Percentiles rank a stretch among this genome's conserved stretches.
phyloP scores from a whole-genome alignment of 2,329 filamentous ascomycete genomes.

The Colletotrichum cordylinicola region DNA sequence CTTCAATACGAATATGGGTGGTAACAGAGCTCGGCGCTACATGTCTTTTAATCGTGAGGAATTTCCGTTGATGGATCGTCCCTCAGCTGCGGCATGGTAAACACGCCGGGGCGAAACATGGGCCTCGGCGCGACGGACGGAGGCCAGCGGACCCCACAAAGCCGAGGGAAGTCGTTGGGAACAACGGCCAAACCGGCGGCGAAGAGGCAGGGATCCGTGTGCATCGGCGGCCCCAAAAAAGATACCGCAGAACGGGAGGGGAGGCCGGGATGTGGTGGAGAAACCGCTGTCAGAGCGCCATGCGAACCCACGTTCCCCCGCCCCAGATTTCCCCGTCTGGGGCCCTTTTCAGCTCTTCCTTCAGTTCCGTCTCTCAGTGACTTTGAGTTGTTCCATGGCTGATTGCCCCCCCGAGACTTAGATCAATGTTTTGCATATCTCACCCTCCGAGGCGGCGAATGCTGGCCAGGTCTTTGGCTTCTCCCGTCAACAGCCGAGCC shows the following conservation, averaged over 20 bases:
- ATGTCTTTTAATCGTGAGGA: neutral
- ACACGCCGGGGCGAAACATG: neutral
- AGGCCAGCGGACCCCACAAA: neutral
- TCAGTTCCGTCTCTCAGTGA: neutral
- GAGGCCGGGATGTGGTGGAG: neutral
- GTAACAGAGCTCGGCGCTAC: neutral
- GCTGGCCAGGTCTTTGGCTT: neutral
- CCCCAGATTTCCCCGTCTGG: neutral
- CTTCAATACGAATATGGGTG: neutral
- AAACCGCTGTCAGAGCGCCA: neutral
- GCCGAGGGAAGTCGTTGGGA: neutral
- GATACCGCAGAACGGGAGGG: neutral
- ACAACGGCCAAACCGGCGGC: neutral
- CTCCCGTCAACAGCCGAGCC: neutral
- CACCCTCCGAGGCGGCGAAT: neutral
- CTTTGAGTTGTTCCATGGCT: neutral
- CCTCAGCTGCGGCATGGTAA: neutral
- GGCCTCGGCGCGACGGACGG: neutral
- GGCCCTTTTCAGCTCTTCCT: neutral
- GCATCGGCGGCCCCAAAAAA: neutral
- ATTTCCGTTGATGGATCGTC: neutral
- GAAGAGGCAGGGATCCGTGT: neutral
- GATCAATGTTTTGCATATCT: neutral
- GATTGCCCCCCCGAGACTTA: neutral
- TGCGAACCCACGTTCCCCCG: neutral